Conservation (phyloP, 192 early-diverging fungal genomes). For the Coemansia sp. region DNA sequence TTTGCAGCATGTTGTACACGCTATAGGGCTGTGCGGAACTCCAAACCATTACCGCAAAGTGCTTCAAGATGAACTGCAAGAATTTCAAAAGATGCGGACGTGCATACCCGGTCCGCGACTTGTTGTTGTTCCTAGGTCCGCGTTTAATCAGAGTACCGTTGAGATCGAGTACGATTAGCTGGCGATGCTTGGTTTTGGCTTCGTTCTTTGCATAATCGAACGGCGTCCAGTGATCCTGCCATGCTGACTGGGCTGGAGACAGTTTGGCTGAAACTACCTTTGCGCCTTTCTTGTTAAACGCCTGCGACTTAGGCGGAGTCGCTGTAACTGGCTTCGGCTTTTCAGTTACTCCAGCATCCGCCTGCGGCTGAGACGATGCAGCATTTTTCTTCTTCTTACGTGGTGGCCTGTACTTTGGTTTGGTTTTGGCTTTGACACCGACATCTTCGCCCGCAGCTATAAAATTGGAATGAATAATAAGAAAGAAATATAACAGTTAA, state of each 20-base stretch:
- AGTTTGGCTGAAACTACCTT: constrained; percentile 9
- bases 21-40: constrained; percentile 63
- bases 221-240: constrained; percentile 25
- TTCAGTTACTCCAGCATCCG: neutral
- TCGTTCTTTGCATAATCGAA: constrained; percentile 34
- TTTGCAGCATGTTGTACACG: constrained; percentile 60
- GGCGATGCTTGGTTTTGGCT: constrained; percentile 24
- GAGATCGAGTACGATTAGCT: constrained; percentile 69
- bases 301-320: neutral
- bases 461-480: neutral
- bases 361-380: neutral
- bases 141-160: constrained; percentile 70
- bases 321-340: neutral
- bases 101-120: constrained; percentile 12
- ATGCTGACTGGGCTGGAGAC: neutral
- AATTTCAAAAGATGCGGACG: constrained; percentile 62
- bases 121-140: neutral
- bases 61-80: constrained; percentile 57
- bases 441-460: neutral
- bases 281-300: neutral
- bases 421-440: neutral
- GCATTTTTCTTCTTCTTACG: constrained; percentile 11
- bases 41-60: constrained; percentile 77
- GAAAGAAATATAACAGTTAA: neutral
- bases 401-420: constrained; percentile 20